Conservation (phyloP, 1,139 yeast genomes). For the Candida sp. region DNA sequence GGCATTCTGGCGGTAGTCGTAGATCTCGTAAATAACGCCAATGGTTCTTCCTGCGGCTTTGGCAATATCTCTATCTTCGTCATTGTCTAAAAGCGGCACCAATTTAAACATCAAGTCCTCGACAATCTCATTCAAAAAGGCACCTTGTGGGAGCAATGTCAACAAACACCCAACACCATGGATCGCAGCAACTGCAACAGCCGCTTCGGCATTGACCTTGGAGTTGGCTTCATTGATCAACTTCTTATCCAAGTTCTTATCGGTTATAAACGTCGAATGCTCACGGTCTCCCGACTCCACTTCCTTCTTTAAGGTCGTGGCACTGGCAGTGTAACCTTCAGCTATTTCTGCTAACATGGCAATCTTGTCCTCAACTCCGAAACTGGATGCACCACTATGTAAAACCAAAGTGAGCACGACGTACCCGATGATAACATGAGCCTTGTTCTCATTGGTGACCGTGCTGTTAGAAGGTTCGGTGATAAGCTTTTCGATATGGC, state of each 20-base stretch:
- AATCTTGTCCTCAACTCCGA: conserved; percentile 51
- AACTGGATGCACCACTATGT: conserved; percentile 53
- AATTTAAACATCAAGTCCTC: conserved; percentile 42
- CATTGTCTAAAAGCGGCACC: conserved; percentile 47
- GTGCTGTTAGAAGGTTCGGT: conserved; percentile 36
- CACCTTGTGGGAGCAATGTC: conserved; percentile 44
- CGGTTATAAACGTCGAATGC: conserved; percentile 44
- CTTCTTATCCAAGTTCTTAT: conserved; percentile 40
- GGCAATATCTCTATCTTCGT: conserved; percentile 41
- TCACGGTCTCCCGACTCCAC: conserved; percentile 48
- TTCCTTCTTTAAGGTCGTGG: conserved; percentile 34
- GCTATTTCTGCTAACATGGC: conserved; percentile 48
- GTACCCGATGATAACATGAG: conserved; percentile 48
- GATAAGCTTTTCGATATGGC: conserved; percentile 33
- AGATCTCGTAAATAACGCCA: conserved; percentile 66
- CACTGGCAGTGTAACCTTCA: conserved; percentile 46
- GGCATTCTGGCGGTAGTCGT: conserved; percentile 44
- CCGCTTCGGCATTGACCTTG: conserved; percentile 37
- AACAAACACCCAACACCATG: conserved; percentile 53
- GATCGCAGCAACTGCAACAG: conserved; percentile 46
- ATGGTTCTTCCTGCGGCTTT: conserved; percentile 64
- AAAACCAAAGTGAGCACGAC: conserved; percentile 47
- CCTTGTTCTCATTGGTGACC: conserved; percentile 43
- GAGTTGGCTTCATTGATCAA: conserved; percentile 39
- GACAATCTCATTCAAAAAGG: conserved; percentile 45